Conservation (phyloP, 371 early-diverging fungal species). For the Mortierella sp. region DNA sequence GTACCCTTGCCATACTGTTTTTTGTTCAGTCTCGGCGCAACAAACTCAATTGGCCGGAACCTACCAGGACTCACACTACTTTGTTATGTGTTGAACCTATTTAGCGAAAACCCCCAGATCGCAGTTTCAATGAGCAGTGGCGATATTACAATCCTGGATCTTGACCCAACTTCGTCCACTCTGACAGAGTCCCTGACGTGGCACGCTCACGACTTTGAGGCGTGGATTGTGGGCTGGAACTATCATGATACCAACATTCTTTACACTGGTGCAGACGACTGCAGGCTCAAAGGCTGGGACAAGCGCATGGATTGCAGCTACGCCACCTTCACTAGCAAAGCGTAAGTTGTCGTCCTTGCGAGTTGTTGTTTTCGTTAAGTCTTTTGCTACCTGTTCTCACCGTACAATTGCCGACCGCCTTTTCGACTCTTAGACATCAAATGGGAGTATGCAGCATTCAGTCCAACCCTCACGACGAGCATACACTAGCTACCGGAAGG, state of each 20-base stretch:
- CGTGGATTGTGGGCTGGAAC: constrained; percentile 93
- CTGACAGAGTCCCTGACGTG: constrained; percentile 63
- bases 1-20: constrained; percentile 19
- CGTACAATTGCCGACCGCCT: constrained; percentile 1
- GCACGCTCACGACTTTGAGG: constrained; percentile 92
- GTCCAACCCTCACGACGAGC: constrained; percentile 78
- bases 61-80: not conserved
- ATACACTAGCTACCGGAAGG: constrained; percentile 86
- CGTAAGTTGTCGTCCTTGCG: constrained; percentile 48
- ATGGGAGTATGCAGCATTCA: constrained; percentile 93
- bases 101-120: constrained; percentile 44
- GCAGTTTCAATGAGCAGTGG: constrained; percentile 82
- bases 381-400: not conserved
- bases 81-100: not conserved
- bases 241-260: constrained; percentile 77
- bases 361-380: not conserved
- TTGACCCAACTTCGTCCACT: constrained; percentile 46
- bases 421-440: constrained; percentile 64
- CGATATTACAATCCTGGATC: constrained; percentile 62
- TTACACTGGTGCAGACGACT: constrained; percentile 89
- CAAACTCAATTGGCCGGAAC: too few relatives aligned
- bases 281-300: constrained; percentile 90
- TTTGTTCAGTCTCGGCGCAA: too few relatives aligned
- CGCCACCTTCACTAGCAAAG: constrained; percentile 65
- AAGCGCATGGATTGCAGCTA: constrained; percentile 62